phyloP scores from a whole-genome alignment of 2,329 filamentous ascomycete genomes.

The Colletotrichum karsti region DNA sequence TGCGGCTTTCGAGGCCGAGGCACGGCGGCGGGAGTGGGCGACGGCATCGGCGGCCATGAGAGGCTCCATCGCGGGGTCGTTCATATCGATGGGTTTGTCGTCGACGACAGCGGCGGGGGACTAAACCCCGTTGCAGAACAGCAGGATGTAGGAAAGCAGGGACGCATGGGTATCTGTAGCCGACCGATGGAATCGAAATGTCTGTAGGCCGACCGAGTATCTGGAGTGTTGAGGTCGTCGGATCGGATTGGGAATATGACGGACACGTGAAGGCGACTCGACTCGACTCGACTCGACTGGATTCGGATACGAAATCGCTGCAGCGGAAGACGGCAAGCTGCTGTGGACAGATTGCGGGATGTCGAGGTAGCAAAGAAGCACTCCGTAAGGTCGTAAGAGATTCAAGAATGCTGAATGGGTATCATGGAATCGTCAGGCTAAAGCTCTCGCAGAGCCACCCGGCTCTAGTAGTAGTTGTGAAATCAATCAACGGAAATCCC shows the following conservation, averaged over 20 bases:
- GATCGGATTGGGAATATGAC: background rate
- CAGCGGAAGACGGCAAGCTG: background rate
- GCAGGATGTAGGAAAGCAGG: constrained; percentile 15
- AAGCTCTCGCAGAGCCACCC: background rate
- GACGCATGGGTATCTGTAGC: constrained; percentile 22
- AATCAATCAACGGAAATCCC: constrained; percentile 7
- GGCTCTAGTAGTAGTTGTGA: background rate
- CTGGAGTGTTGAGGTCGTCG: background rate
- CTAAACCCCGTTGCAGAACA: constrained; percentile 4
- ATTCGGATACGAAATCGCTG: background rate
- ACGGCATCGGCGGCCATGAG: constrained; percentile 35
- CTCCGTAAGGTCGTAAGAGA: background rate
- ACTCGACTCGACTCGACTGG: too few relatives aligned
- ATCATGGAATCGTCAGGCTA: constrained; percentile 24
- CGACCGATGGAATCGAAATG: background rate
- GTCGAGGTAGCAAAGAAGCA: background rate
- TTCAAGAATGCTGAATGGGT: background rate
- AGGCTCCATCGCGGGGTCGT: constrained; percentile 34
- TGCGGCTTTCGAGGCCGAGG: constrained; percentile 19
- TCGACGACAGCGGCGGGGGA: constrained; percentile 7
- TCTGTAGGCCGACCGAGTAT: background rate
- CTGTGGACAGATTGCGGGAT: background rate
- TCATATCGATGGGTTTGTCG: constrained; percentile 32
- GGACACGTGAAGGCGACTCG: constrained; percentile 8
- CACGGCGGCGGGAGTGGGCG: constrained; percentile 37